Evolutionary conservation across 225 moss, liverwort and hornwort species (phyloP), one percentile per base, ranked within the genome.

Genomic region (Sphagnum contortum): DNA sequence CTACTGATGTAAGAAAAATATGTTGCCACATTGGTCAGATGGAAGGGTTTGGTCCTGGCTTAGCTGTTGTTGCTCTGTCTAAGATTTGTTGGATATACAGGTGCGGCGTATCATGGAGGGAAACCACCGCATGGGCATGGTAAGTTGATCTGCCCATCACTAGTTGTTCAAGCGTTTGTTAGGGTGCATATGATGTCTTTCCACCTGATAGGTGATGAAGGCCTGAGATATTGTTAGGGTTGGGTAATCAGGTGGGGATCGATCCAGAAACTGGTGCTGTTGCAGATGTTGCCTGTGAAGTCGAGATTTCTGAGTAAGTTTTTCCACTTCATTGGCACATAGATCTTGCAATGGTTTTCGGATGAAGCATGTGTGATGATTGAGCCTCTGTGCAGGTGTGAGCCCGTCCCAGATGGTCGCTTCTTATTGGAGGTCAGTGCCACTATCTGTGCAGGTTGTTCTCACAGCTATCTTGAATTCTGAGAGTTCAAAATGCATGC

Each of bases 121-220:
- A 57, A 88, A 91, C 68, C 91, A 84, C 79, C 88, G 89, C 48
- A 91, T 95, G 91, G 94, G 94, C 76, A 95, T 92, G 88, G 91
- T 94, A 74, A 68, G 87, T 11, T 48, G 48, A n/a, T 51, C 4
- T 11, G 0, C 58, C 5, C 52, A 8, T 57, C 55, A 4, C 46
- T 58, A 12, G 44, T 50, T 3, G 4, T 58, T 2, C 8, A 62
- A 9, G 45, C 4, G 3, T 3, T 29, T 62, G 61, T n/a, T 62
- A 29, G 29, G 29, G 29, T 29, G 29, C 1, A 29, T 29, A 29
- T 29, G 29, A 29, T 29, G 29, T 29, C 0, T 29, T 1, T 29
- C 29, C 29, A 29, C 29, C 29, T 29, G 29, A 29, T 29, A 29
- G 29, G 0, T 13, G 44, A 59, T 59, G 44, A n/a, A 59, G 59